Conservation (phyloP, 2,329 filamentous ascomycete species). For the Fusarium avenaceum region DNA sequence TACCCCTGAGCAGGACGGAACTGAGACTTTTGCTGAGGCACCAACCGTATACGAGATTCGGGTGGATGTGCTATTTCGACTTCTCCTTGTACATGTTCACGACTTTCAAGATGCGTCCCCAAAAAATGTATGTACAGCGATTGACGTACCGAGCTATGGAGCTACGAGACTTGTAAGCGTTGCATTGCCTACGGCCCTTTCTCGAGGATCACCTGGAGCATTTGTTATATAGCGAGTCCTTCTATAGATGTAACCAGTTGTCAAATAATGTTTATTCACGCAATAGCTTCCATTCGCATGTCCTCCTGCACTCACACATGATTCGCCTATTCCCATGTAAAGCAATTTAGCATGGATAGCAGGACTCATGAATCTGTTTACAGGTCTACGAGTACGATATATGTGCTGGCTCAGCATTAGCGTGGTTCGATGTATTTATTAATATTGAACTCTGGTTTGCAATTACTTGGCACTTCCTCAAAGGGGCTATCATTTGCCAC, state of each 20-base stretch:
- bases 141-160: no score
- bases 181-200: neutral
- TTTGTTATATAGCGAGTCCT: neutral
- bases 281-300: neutral
- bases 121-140: neutral
- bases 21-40: neutral
- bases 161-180: neutral
- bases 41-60: neutral
- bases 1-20: conserved; percentile 4
- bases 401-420: no score
- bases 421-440: no score
- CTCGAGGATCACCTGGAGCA: neutral
- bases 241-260: neutral
- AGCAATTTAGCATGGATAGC: neutral
- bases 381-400: no score
- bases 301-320: neutral
- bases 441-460: neutral
- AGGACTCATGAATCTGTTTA: no score
- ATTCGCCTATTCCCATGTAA: no score
- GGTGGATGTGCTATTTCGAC: neutral
- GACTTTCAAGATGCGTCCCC: neutral
- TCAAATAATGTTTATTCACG: conserved; percentile 6
- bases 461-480: neutral
- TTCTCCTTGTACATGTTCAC: neutral
- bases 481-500: neutral